Conservation (phyloP, 75 land plant genomes). For the Picea glauca region DNA sequence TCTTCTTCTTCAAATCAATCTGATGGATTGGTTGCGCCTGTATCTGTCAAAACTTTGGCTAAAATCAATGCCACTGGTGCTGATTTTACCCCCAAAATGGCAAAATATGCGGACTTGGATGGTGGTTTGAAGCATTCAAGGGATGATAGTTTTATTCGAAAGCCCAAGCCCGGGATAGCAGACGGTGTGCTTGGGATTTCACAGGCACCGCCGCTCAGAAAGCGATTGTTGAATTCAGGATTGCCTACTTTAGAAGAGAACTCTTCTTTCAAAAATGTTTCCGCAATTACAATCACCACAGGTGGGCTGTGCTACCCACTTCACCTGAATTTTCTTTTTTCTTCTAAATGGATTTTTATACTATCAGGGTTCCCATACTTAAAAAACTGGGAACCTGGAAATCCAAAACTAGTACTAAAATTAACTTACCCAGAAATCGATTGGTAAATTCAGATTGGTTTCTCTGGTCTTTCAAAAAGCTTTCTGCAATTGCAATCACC, state of each 20-base stretch:
- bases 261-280: background rate
- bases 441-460: background rate
- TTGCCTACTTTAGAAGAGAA: background rate
- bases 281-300: background rate
- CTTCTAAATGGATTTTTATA: too few species aligned
- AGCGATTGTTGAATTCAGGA: background rate
- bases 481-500: background rate
- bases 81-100: background rate
- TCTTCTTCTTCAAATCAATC: constrained; percentile 1
- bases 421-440: background rate
- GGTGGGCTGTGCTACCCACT: constrained; percentile 2
- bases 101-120: background rate
- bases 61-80: background rate
- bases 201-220: background rate
- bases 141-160: constrained; percentile 3
- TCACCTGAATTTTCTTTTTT: too few species aligned
- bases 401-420: too few species aligned
- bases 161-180: background rate
- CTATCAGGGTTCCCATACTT: too few species aligned
- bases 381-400: too few species aligned
- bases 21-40: background rate
- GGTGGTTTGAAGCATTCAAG: background rate
- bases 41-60: background rate
- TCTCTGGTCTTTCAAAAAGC: background rate
- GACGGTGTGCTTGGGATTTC: background rate